A percentile compares a stretch with the other conserved stretches of the same genome.
Conservation (phyloP, 768 basidiomycete genomes). For the Trametes villosa region DNA sequence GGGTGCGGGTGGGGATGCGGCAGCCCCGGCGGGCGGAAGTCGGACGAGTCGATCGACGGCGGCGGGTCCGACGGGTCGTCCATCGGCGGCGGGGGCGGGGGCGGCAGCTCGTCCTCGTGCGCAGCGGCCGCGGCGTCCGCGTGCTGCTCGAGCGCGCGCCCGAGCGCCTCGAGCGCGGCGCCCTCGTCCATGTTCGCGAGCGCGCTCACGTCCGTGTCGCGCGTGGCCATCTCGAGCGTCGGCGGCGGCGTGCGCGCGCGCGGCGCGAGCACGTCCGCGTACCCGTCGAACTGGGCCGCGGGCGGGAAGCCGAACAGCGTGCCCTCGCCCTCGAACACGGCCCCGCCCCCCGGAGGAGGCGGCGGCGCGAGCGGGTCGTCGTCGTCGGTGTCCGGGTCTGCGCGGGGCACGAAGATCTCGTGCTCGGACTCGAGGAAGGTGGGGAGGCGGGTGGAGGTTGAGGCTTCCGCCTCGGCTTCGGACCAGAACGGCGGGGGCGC, state of each 20-base stretch:
- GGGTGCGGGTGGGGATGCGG: slow-evolving; percentile 14
- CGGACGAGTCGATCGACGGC: slow-evolving; percentile 85
- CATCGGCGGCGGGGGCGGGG: slow-evolving; percentile 78
- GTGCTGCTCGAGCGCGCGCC: slow-evolving; percentile 57
- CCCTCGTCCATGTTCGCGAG: slow-evolving; percentile 57
- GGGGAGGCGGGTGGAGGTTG: slow-evolving; percentile 42
- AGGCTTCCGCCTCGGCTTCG: slow-evolving; percentile 31
- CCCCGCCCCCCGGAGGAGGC: slow-evolving; percentile 31
- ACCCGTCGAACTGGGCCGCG: slow-evolving; percentile 81
- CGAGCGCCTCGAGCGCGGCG: slow-evolving; percentile 60
- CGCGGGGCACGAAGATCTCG: slow-evolving; percentile 73
- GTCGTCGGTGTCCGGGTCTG: too few relatives aligned
- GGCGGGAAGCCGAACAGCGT: slow-evolving; percentile 71
- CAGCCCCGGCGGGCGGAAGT: slow-evolving; percentile 45
- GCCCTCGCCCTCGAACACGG: slow-evolving; percentile 73
- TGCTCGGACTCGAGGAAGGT: slow-evolving; percentile 81
- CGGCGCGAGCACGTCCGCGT: slow-evolving; percentile 62
- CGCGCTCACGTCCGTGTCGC: slow-evolving; percentile 70
- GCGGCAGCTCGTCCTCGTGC: slow-evolving; percentile 41
- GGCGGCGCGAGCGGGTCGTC: slow-evolving; percentile 42
- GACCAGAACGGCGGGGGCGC: slow-evolving; percentile 71
- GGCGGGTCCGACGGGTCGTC: slow-evolving; percentile 90
- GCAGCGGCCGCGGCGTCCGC: slow-evolving; percentile 20
- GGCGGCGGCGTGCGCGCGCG: slow-evolving; percentile 74
- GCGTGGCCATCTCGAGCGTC: slow-evolving; percentile 72